Evolutionary conservation across 495 filamentous ascomycete species (phyloP), one percentile per base, ranked within the genome.

Genomic region (Cetradonia linearis): DNA sequence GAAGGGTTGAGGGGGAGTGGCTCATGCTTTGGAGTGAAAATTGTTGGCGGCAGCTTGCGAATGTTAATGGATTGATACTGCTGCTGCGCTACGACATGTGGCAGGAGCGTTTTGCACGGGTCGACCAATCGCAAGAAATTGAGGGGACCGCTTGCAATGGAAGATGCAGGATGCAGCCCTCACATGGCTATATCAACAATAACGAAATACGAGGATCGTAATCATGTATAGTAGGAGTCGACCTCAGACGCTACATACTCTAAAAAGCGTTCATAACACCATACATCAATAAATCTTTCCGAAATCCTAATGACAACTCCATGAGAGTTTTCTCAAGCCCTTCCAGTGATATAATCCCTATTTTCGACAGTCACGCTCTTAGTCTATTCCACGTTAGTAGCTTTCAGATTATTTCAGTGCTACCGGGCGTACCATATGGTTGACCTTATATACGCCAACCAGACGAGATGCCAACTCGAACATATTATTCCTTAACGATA

Each of bases 401-500:
- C 36, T 14, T 8, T 28, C 10, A n/a, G 11, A 25, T 36, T 18
- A 16, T 20, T 8, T 31, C 1, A 11, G 20, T 40, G 31, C 48
- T 56, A 23, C 4, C 44, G n/a, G 34, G 64, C 79, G 67, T 68
- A 83, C 80, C 93, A 97, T 98, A 73, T 98, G 93, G 73, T 96
- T 97, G 69, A 98, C 93, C 75, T 98, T 98, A 73, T 98, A 98
- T 50, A 98, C 91, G 52, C 93, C 93, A 7, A 98, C 89, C 40
- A 98, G 79, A 54, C 93, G 79, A 48, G 91, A 83, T 20, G 93
- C 94, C 58, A 98, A 84, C 77, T 98, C 93, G 74, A 98, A 98
- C 93, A 98, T 98, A 76, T 98, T 98, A 74, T 98, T 98, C 67
- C 93, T 80, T 66, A 98, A 76, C 16, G 91, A 96, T 66, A 98